Base-by-base conservation (phyloP, 805 yeast genomes). In the Suhomyces xylopsoci region DNA sequence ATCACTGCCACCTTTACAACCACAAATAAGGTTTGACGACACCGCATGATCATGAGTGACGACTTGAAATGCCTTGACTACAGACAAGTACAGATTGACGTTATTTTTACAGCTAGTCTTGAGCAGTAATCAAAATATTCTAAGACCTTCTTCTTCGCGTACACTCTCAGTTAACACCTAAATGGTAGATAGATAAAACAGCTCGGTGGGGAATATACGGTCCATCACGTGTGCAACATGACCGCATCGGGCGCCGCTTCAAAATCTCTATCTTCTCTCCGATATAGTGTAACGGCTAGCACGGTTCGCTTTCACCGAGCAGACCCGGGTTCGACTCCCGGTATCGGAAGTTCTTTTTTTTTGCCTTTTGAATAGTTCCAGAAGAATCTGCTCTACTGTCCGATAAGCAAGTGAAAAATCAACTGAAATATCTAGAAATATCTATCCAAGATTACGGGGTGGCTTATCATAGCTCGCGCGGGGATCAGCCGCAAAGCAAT, bases 251-350 rank as follows among this genome's bases (percentile, higher is more conserved):
- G 28, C 28, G 4, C 12, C 24, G 14, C 24, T 5, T 12, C 7
- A 9, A 10, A 3, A 1, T 19, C 5, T 17, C 3, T 12, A 38
- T 17, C 17, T 14, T 7, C 1, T 10, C 14, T 82, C 86, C 87
- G 87, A 82, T 82, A 79, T 83, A 81, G 87, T 83, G 87, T 83
- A 83, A 82, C 85, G 87, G 87, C 83, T 81, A 83, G 81, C 87
- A 83, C 83, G 85, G 85, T 80, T 81, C 86, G 86, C 87, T 83
- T 83, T 83, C 87, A 83, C 87, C 87, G 87, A 81, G 87, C 85
- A 83, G 74, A 77, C 82, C 84, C 86, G 88, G 87, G 88, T 84
- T 84, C 88, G 87, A 84, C 87, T 82, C 88, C 88, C 88, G 86
- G 88, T 78, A 82, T 81, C 87, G 88, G 88, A 83, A 80, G n/a